A percentile compares a stretch with the other conserved stretches of the same genome.
These are phyloP conservation scores for Entelexis sorbosivorans DNA, from an alignment of 1,139 yeast genomes.

Conservation along the genomic window DNA sequence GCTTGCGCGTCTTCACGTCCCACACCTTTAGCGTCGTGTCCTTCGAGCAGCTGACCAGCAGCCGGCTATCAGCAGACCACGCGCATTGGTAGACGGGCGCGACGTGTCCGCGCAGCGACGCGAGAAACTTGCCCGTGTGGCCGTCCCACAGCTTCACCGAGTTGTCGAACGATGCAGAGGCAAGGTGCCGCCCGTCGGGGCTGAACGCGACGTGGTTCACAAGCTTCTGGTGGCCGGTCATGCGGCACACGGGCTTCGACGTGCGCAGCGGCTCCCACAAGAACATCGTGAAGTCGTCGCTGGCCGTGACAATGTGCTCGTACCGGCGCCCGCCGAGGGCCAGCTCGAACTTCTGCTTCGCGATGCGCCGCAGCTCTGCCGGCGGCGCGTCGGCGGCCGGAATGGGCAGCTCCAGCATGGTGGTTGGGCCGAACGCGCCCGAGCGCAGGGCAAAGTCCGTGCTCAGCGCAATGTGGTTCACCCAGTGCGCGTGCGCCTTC, in stretches of 20 bases:
- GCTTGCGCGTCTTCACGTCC: slow-evolving; percentile 80
- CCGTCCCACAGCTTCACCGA: slow-evolving; percentile 96
- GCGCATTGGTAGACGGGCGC: slow-evolving; percentile 98
- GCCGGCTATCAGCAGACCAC: slow-evolving; percentile 92
- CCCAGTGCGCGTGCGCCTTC: slow-evolving; percentile 95
- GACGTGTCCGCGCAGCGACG: slow-evolving; percentile 92
- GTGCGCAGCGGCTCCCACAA: slow-evolving; percentile 85
- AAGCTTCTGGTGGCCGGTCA: slow-evolving; percentile 96
- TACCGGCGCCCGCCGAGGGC: slow-evolving; percentile 61
- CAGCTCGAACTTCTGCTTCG: slow-evolving; percentile 59
- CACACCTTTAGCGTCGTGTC: slow-evolving; percentile 96
- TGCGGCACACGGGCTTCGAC: slow-evolving; percentile 72
- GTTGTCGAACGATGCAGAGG: slow-evolving; percentile 91
- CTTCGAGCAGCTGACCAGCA: slow-evolving; percentile 85
- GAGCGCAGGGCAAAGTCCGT: slow-evolving; percentile 80
- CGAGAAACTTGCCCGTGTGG: slow-evolving; percentile 72
- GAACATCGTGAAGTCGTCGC: slow-evolving; percentile 96
- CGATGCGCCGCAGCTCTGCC: slow-evolving; percentile 46
- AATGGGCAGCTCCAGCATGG: slow-evolving; percentile 11
- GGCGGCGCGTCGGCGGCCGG: slow-evolving; percentile 31
- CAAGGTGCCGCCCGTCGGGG: slow-evolving; percentile 87
- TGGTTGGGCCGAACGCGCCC: slow-evolving; percentile 63
- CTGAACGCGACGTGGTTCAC: slow-evolving; percentile 94
- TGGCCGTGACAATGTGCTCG: slow-evolving; percentile 86
- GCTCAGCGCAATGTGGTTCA: slow-evolving; percentile 80